Percentiles rank a stretch among this genome's conserved stretches.
These are phyloP conservation scores for Diutina rugosa DNA, from an alignment of 1,139 yeast genomes.

Conservation along the genomic window DNA sequence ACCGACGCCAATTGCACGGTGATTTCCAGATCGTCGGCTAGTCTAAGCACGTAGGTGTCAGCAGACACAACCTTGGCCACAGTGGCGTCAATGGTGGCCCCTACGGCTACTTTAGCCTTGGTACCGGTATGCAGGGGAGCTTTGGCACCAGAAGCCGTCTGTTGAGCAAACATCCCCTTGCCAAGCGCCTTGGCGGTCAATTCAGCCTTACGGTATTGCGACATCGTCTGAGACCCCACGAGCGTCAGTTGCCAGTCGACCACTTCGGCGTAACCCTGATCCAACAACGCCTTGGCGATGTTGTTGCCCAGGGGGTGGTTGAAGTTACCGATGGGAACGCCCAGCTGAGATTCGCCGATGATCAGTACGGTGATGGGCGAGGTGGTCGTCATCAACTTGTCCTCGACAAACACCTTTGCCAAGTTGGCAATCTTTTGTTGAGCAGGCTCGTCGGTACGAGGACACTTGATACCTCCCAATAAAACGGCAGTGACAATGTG, in stretches of 20 bases:
- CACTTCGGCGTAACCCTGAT: constrained; percentile 60
- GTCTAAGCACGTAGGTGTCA: constrained; percentile 48
- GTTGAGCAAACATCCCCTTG: constrained; percentile 47
- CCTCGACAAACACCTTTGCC: constrained; percentile 55
- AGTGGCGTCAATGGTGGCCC: constrained; percentile 37
- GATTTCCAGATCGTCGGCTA: constrained; percentile 33
- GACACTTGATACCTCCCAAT: constrained; percentile 63
- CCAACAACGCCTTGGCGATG: constrained; percentile 54
- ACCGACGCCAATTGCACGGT: constrained; percentile 67
- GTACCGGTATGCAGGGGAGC: constrained; percentile 8
- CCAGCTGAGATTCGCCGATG: constrained; percentile 49
- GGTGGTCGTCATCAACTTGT: constrained; percentile 52
- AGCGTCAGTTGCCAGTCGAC: constrained; percentile 76
- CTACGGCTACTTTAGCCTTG: constrained; percentile 13
- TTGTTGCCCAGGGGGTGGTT: constrained; percentile 64
- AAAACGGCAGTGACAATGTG: constrained; percentile 45
- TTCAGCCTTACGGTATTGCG: constrained; percentile 51
- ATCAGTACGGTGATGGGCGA: constrained; percentile 38
- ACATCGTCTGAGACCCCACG: constrained; percentile 57
- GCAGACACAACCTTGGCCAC: constrained; percentile 53
- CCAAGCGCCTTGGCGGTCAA: constrained; percentile 50
- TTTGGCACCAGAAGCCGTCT: constrained; percentile 10
- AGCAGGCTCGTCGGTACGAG: constrained; percentile 47
- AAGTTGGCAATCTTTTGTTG: constrained; percentile 39
- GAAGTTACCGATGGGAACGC: constrained; percentile 47